Evolutionary conservation across 192 early-diverging fungal genomes (phyloP).

Genomic region (Rhizophagus clarus): DNA sequence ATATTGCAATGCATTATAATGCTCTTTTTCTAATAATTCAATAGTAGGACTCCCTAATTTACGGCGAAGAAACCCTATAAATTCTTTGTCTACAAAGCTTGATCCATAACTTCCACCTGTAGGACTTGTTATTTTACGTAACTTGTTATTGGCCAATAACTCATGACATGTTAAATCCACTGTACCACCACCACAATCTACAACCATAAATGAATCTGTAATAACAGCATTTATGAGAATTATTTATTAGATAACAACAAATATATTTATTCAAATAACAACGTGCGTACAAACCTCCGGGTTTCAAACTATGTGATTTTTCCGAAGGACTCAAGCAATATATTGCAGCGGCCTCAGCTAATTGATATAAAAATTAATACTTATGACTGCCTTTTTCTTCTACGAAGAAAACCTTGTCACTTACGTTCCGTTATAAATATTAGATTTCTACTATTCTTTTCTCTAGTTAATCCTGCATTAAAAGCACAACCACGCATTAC

Average conservation of each 20-base stretch:
- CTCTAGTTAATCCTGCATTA: background rate
- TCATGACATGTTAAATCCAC: background rate
- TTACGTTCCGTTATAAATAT: background rate
- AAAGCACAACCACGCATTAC: constrained; percentile 20
- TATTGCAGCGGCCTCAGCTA: background rate
- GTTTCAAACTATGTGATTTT: background rate
- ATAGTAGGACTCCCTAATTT: background rate
- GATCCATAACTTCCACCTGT: background rate
- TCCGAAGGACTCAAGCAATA: background rate
- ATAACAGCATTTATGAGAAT: background rate
- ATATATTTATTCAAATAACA: background rate
- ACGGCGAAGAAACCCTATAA: background rate
- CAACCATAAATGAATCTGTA: background rate
- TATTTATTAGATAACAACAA: background rate
- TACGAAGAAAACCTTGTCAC: background rate
- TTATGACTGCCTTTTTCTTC: background rate
- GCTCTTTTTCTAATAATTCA: background rate
- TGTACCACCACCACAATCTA: background rate
- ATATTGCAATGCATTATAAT: background rate
- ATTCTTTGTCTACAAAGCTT: background rate
- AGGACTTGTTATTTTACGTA: background rate
- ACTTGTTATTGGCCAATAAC: background rate
- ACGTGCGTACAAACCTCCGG: background rate
- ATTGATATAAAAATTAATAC: background rate
- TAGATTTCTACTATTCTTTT: background rate